These are phyloP conservation scores for Candida adriatica DNA, from an alignment of 805 yeast genomes.

Conservation along the genomic window DNA sequence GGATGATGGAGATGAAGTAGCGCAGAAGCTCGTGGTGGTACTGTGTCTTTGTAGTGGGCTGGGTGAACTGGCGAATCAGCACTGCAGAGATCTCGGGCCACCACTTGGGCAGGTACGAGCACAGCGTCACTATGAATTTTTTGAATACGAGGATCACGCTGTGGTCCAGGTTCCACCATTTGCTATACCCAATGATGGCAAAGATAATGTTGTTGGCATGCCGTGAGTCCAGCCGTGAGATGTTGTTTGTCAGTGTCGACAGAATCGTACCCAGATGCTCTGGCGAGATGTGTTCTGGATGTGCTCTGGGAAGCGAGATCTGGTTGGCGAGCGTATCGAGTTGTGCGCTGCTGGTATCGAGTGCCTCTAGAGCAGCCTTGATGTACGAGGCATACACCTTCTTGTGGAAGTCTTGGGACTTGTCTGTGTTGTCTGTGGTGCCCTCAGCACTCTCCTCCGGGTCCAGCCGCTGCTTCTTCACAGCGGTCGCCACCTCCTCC, in stretches of 20 bases:
- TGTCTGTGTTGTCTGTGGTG: slow-evolving; percentile 1
- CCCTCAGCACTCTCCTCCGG: not conserved
- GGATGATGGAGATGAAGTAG: slow-evolving; percentile 64
- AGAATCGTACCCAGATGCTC: slow-evolving; percentile 50
- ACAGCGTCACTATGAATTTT: slow-evolving; percentile 68
- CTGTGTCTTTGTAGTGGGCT: slow-evolving; percentile 25
- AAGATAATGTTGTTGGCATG: slow-evolving; percentile 46
- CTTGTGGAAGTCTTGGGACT: slow-evolving; percentile 22
- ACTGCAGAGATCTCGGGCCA: slow-evolving; percentile 73
- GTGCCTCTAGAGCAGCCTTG: slow-evolving; percentile 60
- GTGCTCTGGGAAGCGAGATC: slow-evolving; percentile 43
- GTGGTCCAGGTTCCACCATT: slow-evolving; percentile 50
- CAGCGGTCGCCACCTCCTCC: slow-evolving; percentile 6
- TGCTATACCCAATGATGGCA: slow-evolving; percentile 50
- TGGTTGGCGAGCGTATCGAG: slow-evolving; percentile 56
- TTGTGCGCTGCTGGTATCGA: slow-evolving; percentile 56
- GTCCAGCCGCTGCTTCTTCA: slow-evolving; percentile 7
- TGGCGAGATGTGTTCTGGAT: slow-evolving; percentile 47
- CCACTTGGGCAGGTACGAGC: slow-evolving; percentile 86
- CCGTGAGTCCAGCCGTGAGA: slow-evolving; percentile 50
- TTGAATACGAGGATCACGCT: slow-evolving; percentile 49
- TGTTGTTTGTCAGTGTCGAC: slow-evolving; percentile 51
- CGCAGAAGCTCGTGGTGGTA: slow-evolving; percentile 61
- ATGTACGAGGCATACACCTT: slow-evolving; percentile 40
- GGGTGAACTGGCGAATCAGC: slow-evolving; percentile 55